A percentile compares a stretch with the other conserved stretches of the same genome.
phyloP scores from a whole-genome alignment of 2,329 filamentous ascomycete genomes.

The Cladosporium sp. region DNA sequence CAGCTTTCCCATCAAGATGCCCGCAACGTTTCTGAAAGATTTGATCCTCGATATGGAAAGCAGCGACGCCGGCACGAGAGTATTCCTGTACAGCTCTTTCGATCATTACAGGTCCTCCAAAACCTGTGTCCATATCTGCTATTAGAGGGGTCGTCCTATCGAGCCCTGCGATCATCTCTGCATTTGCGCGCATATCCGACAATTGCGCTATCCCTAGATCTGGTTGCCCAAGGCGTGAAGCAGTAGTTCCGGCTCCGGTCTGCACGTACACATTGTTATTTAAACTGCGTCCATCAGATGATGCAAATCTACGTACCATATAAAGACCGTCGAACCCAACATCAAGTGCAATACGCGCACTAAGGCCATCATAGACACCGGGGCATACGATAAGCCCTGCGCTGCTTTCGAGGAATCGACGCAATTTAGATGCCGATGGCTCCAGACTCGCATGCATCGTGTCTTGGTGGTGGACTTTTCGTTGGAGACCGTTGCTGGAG shows the following conservation, averaged over 20 bases:
- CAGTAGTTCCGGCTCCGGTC: constrained; percentile 24
- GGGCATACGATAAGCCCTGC: constrained; percentile 51
- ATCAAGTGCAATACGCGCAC: constrained; percentile 50
- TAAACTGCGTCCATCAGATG: background rate
- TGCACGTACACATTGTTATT: constrained; percentile 2
- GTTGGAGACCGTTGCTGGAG: too few species aligned
- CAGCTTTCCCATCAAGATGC: constrained; percentile 58
- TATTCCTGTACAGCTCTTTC: constrained; percentile 52
- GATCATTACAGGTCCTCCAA: constrained; percentile 44
- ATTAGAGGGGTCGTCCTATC: constrained; percentile 18
- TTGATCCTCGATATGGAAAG: constrained; percentile 58
- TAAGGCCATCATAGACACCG: constrained; percentile 62
- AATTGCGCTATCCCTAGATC: constrained; percentile 22
- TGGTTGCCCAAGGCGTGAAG: constrained; percentile 20
- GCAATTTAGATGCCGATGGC: constrained; percentile 3
- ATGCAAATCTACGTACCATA: constrained; percentile 44
- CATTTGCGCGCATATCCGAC: constrained; percentile 21
- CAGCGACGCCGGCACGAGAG: constrained; percentile 23
- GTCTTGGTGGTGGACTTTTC: too few species aligned
- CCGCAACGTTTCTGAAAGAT: constrained; percentile 62
- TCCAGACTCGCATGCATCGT: too few species aligned
- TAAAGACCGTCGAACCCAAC: constrained; percentile 49
- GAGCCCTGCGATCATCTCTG: constrained; percentile 21
- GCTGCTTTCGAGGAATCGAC: constrained; percentile 18
- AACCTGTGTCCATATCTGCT: constrained; percentile 26